Base-by-base conservation (phyloP, 768 basidiomycete genomes). In the Suillus brevipes region DNA sequence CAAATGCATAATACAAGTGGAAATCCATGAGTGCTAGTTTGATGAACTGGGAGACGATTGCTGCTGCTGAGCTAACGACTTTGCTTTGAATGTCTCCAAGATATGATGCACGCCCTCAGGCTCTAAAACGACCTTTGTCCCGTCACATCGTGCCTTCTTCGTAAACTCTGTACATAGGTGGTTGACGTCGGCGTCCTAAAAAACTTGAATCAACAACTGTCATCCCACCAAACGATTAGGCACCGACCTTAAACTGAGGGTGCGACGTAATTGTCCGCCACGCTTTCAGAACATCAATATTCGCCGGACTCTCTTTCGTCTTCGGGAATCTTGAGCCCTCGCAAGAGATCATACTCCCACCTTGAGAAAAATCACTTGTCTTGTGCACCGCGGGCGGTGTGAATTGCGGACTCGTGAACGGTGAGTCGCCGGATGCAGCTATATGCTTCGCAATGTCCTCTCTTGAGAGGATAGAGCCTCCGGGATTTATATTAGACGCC, bases 71-170 rank as follows among this genome's bases (percentile, higher is more conserved):
- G 65, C 71, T 58, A 61, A 52, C 53, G 62, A 47, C 62, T 76
- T 76, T 62, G 71, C 66, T 62, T 78, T 72, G 49, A 84, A 77
- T 57, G 70, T 77, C 68, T 83, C 80, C 66, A 85, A 76, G 58
- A 84, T 74, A 47, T 80, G 77, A 60, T 74, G 76, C 64, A 84
- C 78, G 43, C 80, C 76, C 65, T 79, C 75, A 7, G 82, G 81
- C 66, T 85, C 90, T 57, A 94, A 76, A 23, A 94, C 92, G 45
- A 93, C 89, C 78, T 91, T 92, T 34, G 87, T 87, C 43, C 93
- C 93, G 66, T 94, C 92, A 71, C 93, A 95, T 53, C 86, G 83
- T 56, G 93, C 93, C 79, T 95, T 94, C 72, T 77, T 84, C 55
- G 91, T 84, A 72, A 95, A 92, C 75, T 94, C 90, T 8, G 85